A percentile compares a stretch with the other conserved stretches of the same genome.
These are phyloP conservation scores for Metschnikowia shivogae DNA, from an alignment of 805 yeast genomes.

Conservation along the genomic window DNA sequence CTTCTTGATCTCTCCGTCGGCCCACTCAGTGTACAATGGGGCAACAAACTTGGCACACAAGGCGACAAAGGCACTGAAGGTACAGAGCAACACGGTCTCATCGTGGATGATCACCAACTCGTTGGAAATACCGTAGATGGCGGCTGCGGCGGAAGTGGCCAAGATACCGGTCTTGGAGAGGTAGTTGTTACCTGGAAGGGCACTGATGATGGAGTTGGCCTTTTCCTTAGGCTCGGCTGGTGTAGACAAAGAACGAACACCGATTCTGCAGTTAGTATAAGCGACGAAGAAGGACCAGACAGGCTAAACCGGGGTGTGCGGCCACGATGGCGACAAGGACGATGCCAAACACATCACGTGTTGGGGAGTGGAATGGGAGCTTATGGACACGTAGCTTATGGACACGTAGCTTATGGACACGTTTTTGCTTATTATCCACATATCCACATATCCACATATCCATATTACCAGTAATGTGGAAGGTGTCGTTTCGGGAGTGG, in stretches of 20 bases:
- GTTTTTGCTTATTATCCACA: too few relatives aligned
- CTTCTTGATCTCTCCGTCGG: slow-evolving; percentile 77
- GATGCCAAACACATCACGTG: too few relatives aligned
- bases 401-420: too few relatives aligned
- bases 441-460: too few relatives aligned
- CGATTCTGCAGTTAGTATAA: slow-evolving; percentile 45
- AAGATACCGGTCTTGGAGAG: slow-evolving; percentile 91
- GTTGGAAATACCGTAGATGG: slow-evolving; percentile 89
- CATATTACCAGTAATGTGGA: too few relatives aligned
- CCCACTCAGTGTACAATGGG: slow-evolving; percentile 93
- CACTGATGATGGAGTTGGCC: slow-evolving; percentile 85
- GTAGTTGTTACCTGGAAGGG: slow-evolving; percentile 86
- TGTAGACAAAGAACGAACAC: slow-evolving; percentile 62
- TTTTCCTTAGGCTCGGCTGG: slow-evolving; percentile 84
- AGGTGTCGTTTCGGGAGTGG: too few relatives aligned
- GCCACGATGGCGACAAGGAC: background rate
- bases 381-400: too few relatives aligned
- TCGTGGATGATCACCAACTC: slow-evolving; percentile 91
- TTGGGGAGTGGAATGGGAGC: too few relatives aligned
- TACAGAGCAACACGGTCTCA: slow-evolving; percentile 79
- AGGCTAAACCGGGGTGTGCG: too few relatives aligned
- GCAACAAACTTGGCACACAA: slow-evolving; percentile 83
- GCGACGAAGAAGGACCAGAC: too few relatives aligned
- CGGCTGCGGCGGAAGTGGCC: slow-evolving; percentile 93
- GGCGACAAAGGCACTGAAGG: slow-evolving; percentile 73